Evolutionary conservation across 1,139 yeast genomes (phyloP).

Genomic region (Geotrichum bryndzae): DNA sequence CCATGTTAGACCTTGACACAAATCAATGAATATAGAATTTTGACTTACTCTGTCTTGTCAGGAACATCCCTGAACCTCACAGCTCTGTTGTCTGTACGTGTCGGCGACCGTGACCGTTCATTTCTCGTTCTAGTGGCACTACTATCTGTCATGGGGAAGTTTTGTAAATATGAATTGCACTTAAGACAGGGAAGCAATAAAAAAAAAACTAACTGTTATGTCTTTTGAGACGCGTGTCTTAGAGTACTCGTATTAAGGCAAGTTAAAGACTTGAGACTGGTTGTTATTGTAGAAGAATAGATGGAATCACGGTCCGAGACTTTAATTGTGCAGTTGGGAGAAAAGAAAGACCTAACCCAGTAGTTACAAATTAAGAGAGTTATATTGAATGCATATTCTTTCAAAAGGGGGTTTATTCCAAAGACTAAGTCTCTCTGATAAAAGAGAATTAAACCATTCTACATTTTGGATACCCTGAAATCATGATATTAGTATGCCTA

Average conservation of each 20-base stretch:
- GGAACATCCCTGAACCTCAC: neutral
- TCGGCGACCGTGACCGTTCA: slow-evolving; percentile 9
- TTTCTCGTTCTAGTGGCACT: slow-evolving; percentile 2
- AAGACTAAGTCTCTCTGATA: too few relatives aligned
- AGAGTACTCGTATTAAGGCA: neutral
- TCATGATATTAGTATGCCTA: too few relatives aligned
- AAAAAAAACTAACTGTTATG: neutral
- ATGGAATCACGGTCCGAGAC: too few relatives aligned
- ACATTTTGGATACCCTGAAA: too few relatives aligned
- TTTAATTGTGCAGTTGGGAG: too few relatives aligned
- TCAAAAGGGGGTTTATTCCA: too few relatives aligned
- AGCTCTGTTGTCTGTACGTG: neutral
- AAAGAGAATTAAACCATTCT: too few relatives aligned
- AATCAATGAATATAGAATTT: neutral
- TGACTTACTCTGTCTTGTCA: neutral
- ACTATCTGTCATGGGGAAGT: neutral
- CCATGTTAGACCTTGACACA: neutral
- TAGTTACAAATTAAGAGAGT: too few relatives aligned
- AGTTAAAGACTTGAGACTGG: neutral
- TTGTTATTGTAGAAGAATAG: neutral
- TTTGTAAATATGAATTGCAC: neutral
- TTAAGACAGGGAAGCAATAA: neutral
- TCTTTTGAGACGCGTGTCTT: neutral
- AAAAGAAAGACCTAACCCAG: too few relatives aligned
- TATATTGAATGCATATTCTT: too few relatives aligned